Conservation (phyloP, 2,329 filamentous ascomycete species). For the Colletotrichum eleusines region DNA sequence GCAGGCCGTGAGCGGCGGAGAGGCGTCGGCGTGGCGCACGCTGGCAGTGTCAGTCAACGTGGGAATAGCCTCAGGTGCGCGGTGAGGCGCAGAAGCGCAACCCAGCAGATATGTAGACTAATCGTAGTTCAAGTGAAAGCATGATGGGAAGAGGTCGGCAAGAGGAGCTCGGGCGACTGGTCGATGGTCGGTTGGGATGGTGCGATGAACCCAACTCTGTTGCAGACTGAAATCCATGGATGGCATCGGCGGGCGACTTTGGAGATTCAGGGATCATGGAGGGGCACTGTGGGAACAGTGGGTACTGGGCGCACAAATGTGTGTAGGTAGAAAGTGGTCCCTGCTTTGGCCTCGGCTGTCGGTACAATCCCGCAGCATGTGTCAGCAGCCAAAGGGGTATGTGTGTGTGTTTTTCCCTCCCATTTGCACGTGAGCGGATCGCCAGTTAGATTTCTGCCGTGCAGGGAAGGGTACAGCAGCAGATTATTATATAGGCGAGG, state of each 20-base stretch:
- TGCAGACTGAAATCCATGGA: not conserved
- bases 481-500: not conserved
- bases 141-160: not conserved
- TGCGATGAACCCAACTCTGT: slow-evolving; percentile 35
- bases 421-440: slow-evolving; percentile 28
- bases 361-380: slow-evolving; percentile 22
- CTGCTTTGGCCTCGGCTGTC: slow-evolving; percentile 36
- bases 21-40: slow-evolving; percentile 29
- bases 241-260: slow-evolving; percentile 1
- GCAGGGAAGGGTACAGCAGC: not conserved
- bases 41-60: slow-evolving; percentile 21
- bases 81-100: not conserved
- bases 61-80: slow-evolving; percentile 23
- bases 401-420: no score
- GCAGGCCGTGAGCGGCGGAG: not conserved
- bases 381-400: slow-evolving; percentile 15
- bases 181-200: slow-evolving; percentile 18
- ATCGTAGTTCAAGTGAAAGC: not conserved
- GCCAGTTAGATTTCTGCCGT: not conserved
- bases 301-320: no score
- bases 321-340: not conserved
- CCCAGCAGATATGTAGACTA: not conserved
- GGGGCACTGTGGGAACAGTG: not conserved
- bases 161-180: slow-evolving; percentile 23
- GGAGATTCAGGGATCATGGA: slow-evolving; percentile 3